phyloP scores from a whole-genome alignment of 1,139 yeast genomes.

The Magnusiomyces clavatus region DNA sequence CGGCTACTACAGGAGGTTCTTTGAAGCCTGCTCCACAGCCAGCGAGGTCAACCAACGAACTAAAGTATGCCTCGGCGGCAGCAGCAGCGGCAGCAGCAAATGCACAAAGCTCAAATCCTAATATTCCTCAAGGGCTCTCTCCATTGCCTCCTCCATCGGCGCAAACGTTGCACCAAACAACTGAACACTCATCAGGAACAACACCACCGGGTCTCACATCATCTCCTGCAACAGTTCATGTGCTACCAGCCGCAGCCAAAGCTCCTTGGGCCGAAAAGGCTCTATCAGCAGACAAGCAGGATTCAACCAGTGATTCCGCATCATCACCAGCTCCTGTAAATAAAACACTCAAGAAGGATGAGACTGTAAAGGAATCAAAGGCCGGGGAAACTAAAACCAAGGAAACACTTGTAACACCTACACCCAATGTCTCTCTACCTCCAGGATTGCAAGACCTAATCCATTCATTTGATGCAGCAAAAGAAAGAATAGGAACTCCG shows the following conservation, averaged over 20 bases:
- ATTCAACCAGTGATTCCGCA: neutral
- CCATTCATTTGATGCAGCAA: conserved; percentile 40
- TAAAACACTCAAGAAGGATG: neutral
- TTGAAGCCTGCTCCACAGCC: conserved; percentile 66
- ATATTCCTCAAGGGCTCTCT: conserved; percentile 24
- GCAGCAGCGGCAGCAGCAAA: conserved; percentile 34
- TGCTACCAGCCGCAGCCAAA: conserved; percentile 3
- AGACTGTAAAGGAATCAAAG: conserved; percentile 6
- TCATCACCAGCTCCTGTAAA: neutral
- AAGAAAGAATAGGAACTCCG: conserved; percentile 41
- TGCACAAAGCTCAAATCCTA: no score
- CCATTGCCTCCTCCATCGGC: conserved; percentile 27
- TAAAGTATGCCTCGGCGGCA: conserved; percentile 68
- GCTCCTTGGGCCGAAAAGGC: conserved; percentile 22
- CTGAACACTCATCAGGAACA: conserved; percentile 13
- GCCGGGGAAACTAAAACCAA: neutral
- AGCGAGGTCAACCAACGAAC: conserved; percentile 46
- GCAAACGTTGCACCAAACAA: conserved; percentile 9
- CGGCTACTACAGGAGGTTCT: conserved; percentile 11
- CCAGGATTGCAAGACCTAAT: conserved; percentile 44
- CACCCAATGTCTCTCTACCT: conserved; percentile 31
- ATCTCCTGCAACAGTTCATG: conserved; percentile 15
- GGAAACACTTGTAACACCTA: conserved; percentile 2
- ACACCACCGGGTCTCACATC: conserved; percentile 17
- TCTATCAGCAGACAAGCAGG: conserved; percentile 6